Base-by-base conservation (phyloP, 495 filamentous ascomycete genomes). In the Daldinia vernicosa region DNA sequence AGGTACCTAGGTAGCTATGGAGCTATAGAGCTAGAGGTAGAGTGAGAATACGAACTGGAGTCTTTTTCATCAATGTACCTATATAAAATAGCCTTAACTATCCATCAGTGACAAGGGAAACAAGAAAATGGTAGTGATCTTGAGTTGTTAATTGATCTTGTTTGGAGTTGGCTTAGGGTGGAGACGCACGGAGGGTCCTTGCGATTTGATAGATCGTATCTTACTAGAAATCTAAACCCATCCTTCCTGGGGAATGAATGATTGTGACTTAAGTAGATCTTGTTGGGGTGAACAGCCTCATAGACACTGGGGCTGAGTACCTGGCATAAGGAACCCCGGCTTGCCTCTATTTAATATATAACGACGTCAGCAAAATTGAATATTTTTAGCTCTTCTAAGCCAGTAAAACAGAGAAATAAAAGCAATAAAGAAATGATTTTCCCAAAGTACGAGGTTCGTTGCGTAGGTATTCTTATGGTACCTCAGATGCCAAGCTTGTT, bases 231-330 rank as follows among this genome's bases (percentile, higher is more conserved):
- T 22, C 17, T 45, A 17, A 22, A 45, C 17, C 0, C 6, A 45
- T 22, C 40, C 17, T 45, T 19, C 6, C 40, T 11, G n/a, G 40
- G 40, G 15, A 40, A 40, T 40, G 37, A 17, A 47, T 11, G 43
- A 24, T 19, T 19, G 15, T 6, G 3, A 17, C n/a, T 6, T 47
- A 3, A 47, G 43, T 22, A 3, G 19, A 47, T 47, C 43, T 19
- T 47, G 43, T 47, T 47, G 17, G 43, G 43, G 43, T 19, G 43
- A 47, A 47, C 43, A 47, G 43, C 43, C 43, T 47, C 17, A 24
- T 22, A 9, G 19, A 22, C 17, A 22, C 43, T 19, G 17, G 24
- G 43, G 43, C 19, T 47, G 17, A 47, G 12, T 47, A 19, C 17
- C 17, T 17, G 17, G 43, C 43, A 22, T 11, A 47, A 24, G 9